phyloP scores from a whole-genome alignment of 2,329 filamentous ascomycete species.

The Aureobasidium namibiae region DNA sequence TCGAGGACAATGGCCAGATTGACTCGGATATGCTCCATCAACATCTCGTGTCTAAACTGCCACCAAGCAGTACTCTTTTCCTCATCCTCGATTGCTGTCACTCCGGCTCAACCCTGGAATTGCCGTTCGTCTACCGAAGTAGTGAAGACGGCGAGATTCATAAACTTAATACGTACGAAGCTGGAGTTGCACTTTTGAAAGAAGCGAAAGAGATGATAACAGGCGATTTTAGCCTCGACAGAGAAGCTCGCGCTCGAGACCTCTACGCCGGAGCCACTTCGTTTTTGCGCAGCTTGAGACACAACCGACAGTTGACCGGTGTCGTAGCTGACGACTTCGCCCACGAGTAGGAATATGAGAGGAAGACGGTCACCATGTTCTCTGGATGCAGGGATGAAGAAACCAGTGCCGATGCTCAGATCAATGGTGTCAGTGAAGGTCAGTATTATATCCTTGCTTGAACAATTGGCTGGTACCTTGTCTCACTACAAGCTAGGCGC shows the following conservation, averaged over 20 bases:
- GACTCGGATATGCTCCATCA: constrained; percentile 44
- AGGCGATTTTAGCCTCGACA: constrained; percentile 40
- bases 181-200: constrained; percentile 42
- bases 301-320: constrained; percentile 25
- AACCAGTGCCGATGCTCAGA: constrained; percentile 40
- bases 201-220: constrained; percentile 43
- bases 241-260: constrained; percentile 41
- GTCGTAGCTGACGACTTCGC: constrained; percentile 34
- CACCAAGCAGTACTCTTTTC: constrained; percentile 44
- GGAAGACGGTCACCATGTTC: constrained; percentile 44
- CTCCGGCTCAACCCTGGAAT: constrained; percentile 50
- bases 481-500: constrained; percentile 21
- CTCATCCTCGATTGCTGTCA: constrained; percentile 56
- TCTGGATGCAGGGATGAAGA: constrained; percentile 44
- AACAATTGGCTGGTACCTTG: neutral
- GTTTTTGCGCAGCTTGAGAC: constrained; percentile 46
- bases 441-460: neutral
- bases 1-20: constrained; percentile 41
- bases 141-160: constrained; percentile 50
- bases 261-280: constrained; percentile 45
- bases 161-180: constrained; percentile 47
- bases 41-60: constrained; percentile 44
- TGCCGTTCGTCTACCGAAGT: constrained; percentile 50
- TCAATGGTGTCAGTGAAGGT: constrained; percentile 31
- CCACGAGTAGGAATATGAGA: constrained; percentile 33